Conservation (phyloP, 2,329 filamentous ascomycete species). For the Fusarium ramigenum region DNA sequence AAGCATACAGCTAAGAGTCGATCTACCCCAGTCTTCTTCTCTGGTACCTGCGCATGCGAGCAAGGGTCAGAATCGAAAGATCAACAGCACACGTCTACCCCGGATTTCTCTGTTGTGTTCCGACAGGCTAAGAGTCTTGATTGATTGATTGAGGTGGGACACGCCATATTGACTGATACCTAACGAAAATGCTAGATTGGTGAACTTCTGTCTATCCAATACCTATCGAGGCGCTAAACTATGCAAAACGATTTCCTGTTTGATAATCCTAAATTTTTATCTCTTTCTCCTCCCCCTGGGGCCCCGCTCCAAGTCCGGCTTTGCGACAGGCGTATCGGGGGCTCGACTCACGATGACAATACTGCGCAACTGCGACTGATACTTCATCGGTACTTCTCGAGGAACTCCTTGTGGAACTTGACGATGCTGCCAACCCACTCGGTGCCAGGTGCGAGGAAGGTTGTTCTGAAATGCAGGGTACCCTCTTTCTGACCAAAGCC, state of each 20-base stretch:
- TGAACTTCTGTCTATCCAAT: conserved; percentile 30
- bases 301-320: conserved; percentile 11
- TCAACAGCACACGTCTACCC: conserved; percentile 1
- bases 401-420: conserved; percentile 91
- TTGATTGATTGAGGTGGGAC: neutral
- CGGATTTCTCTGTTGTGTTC: neutral
- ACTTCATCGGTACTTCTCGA: conserved; percentile 77
- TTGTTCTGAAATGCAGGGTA: conserved; percentile 93
- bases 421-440: conserved; percentile 90
- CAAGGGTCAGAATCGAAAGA: conserved; percentile 16
- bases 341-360: neutral
- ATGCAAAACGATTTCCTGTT: conserved; percentile 17
- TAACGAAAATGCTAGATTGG: conserved; percentile 30
- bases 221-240: conserved; percentile 27
- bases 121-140: neutral
- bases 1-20: conserved; percentile 2
- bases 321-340: neutral
- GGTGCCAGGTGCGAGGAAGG: conserved; percentile 94
- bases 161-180: neutral
- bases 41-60: conserved; percentile 21
- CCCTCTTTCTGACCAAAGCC: conserved; percentile 95
- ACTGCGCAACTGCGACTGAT: neutral
- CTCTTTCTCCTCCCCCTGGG: conserved; percentile 7
- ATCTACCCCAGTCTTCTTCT: conserved; percentile 20
- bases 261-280: neutral